Evolutionary conservation across 2,329 filamentous ascomycete genomes (phyloP).

Genomic region (Arachnopeziza araneosa): DNA sequence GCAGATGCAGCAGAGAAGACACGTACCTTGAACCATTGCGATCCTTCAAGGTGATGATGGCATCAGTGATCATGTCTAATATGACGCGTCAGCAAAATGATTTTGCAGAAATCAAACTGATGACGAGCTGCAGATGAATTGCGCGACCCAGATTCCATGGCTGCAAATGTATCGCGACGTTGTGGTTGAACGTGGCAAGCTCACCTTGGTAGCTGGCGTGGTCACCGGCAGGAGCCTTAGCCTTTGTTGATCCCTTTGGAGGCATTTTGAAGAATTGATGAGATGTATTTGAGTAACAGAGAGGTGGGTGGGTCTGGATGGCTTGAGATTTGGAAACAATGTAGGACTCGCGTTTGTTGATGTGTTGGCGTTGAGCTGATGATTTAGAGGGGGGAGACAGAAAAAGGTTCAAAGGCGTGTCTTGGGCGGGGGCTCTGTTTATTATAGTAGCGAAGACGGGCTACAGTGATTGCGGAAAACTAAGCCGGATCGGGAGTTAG

Average conservation of each 20-base stretch:
- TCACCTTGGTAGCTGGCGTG: conserved; percentile 63
- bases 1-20: conserved; percentile 6
- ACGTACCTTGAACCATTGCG: conserved; percentile 31
- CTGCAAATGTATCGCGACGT: conserved; percentile 39
- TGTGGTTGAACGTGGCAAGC: conserved; percentile 36
- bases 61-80: conserved; percentile 31
- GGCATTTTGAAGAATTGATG: conserved; percentile 45
- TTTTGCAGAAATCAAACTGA: conserved; percentile 22
- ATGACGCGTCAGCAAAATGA: conserved; percentile 19
- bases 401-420: conserved; percentile 12
- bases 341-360: background rate
- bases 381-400: conserved; percentile 3
- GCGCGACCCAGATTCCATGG: conserved; percentile 43
- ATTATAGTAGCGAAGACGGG: conserved; percentile 11
- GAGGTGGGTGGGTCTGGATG: conserved; percentile 1
- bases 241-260: conserved; percentile 57
- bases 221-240: conserved; percentile 46
- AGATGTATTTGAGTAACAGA: conserved; percentile 12
- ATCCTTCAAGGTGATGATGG: conserved; percentile 30
- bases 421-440: conserved; percentile 10
- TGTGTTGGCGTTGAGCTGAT: background rate
- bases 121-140: conserved; percentile 44
- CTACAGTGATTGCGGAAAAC: background rate
- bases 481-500: background rate
- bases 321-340: background rate